Conservation (phyloP, 441 rosid genomes). For the Brassica balearica region DNA sequence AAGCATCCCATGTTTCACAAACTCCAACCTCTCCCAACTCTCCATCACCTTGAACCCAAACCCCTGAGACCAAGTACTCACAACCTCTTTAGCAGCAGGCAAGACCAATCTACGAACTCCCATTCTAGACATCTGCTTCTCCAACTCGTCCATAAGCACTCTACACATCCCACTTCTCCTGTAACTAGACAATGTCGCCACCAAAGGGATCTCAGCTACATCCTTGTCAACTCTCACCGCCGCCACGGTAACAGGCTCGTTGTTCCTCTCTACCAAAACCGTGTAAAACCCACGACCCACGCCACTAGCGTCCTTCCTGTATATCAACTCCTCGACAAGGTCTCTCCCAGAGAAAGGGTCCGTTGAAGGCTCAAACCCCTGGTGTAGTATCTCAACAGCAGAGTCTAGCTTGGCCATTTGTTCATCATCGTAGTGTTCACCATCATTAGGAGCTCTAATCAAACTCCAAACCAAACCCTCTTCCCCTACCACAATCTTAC, state of each 20-base stretch:
- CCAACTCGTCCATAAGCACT: conserved; percentile 50
- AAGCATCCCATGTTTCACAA: conserved; percentile 36
- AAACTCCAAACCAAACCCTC: conserved; percentile 56
- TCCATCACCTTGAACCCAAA: conserved; percentile 41
- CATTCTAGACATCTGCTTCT: conserved; percentile 43
- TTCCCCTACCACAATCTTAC: conserved; percentile 34
- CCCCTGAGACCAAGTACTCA: conserved; percentile 39
- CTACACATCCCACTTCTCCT: conserved; percentile 54
- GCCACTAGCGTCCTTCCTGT: conserved; percentile 6
- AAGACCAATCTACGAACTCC: conserved; percentile 41
- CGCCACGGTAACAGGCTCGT: conserved; percentile 51
- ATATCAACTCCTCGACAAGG: conserved; percentile 53
- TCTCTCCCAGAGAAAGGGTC: conserved; percentile 49
- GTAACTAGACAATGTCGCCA: conserved; percentile 45
- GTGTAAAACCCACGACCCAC: conserved; percentile 51
- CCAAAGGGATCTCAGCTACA: conserved; percentile 55
- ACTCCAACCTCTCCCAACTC: conserved; percentile 19
- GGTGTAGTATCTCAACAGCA: conserved; percentile 57
- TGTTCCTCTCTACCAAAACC: conserved; percentile 49
- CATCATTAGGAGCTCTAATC: conserved; percentile 39
- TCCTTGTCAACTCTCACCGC: conserved; percentile 50
- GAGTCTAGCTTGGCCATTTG: conserved; percentile 46
- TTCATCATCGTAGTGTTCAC: conserved; percentile 34
- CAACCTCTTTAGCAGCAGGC: conserved; percentile 32
- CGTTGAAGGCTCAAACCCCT: conserved; percentile 56